Evolutionary conservation across 2,329 filamentous ascomycete genomes (phyloP).

Genomic region (Penicillium sp.): DNA sequence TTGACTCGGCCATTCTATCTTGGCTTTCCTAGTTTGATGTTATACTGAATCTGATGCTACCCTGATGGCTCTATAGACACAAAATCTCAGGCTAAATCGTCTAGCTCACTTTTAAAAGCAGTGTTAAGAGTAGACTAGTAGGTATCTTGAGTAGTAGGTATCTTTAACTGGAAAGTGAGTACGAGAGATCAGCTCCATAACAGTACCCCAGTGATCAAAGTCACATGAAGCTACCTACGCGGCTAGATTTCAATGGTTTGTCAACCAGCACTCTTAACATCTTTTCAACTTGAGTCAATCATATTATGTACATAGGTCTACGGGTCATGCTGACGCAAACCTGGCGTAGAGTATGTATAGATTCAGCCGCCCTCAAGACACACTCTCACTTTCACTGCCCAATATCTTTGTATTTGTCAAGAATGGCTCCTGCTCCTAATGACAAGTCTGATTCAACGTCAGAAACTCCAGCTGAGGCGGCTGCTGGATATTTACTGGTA

Average conservation of each 20-base stretch:
- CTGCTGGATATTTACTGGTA: neutral
- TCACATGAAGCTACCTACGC: no score
- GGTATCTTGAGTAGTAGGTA: neutral
- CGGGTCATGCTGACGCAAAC: neutral
- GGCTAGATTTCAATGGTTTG: no score
- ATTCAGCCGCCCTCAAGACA: neutral
- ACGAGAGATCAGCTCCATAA: neutral
- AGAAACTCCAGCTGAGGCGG: neutral
- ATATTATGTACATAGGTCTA: neutral
- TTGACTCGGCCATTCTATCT: neutral
- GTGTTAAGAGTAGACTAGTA: neutral
- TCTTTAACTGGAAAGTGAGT: neutral
- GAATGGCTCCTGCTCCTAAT: neutral
- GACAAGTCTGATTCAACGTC: neutral
- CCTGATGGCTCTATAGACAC: neutral
- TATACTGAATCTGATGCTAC: neutral
- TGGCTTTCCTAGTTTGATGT: neutral
- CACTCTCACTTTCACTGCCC: no score
- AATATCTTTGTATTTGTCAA: neutral
- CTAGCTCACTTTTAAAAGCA: neutral
- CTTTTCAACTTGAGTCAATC: no score
- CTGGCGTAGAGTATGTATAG: neutral
- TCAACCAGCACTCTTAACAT: no score
- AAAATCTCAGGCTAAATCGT: neutral
- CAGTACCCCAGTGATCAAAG: neutral